Evolutionary conservation across 192 early-diverging fungal genomes (phyloP).

Genomic region (Rhizophlyctis rosea): DNA sequence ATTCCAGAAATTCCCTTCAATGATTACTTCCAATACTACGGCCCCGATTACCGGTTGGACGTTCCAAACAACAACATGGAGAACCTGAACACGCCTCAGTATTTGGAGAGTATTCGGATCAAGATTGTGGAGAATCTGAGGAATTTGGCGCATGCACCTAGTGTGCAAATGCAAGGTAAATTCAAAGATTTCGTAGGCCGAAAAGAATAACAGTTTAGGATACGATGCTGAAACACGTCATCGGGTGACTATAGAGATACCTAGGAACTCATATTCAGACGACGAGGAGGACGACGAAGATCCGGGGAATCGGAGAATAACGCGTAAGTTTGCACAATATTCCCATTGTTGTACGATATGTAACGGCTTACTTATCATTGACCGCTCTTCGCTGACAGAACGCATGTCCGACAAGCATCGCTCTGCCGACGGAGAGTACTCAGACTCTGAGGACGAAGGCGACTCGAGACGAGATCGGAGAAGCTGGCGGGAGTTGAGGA

Average conservation of each 20-base stretch:
- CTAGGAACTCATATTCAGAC: slow-evolving; percentile 64
- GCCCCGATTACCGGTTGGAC: slow-evolving; percentile 54
- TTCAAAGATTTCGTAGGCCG: not conserved
- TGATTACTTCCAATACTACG: slow-evolving; percentile 62
- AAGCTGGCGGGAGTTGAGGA: slow-evolving; percentile 23
- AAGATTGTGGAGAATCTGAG: slow-evolving; percentile 85
- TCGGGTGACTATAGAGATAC: slow-evolving; percentile 58
- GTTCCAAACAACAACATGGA: slow-evolving; percentile 78
- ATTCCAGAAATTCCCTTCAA: slow-evolving; percentile 61
- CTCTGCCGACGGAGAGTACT: slow-evolving; percentile 69
- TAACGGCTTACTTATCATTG: not conserved
- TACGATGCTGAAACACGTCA: not conserved
- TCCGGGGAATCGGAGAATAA: slow-evolving; percentile 48
- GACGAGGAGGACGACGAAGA: slow-evolving; percentile 66
- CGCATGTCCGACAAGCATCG: slow-evolving; percentile 59
- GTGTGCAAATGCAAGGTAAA: slow-evolving; percentile 89
- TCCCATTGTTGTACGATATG: not conserved
- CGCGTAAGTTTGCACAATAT: slow-evolving; percentile 46
- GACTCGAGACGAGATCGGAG: slow-evolving; percentile 31
- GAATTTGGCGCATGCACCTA: slow-evolving; percentile 82
- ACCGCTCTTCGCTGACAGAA: slow-evolving; percentile 34
- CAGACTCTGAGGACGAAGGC: slow-evolving; percentile 74
- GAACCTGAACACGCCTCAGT: slow-evolving; percentile 85
- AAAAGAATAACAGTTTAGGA: not conserved
- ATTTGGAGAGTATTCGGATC: slow-evolving; percentile 72